Base-by-base conservation (phyloP, 139 green algal species). In the Chlamydomonas schloesseri region DNA sequence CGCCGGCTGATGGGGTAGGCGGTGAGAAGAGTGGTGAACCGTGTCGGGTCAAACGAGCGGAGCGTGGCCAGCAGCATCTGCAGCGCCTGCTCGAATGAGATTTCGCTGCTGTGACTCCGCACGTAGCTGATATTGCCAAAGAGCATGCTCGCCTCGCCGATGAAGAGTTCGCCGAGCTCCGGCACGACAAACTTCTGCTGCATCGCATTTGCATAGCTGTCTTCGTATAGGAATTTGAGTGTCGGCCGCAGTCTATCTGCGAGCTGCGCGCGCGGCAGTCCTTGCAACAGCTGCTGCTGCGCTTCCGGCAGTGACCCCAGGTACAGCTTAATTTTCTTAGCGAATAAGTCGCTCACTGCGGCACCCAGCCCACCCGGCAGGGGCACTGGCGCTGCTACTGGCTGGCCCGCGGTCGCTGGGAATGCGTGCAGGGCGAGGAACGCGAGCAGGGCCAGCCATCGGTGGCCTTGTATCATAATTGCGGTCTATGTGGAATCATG, bases 51-150 rank as follows among this genome's bases (percentile, higher is more conserved):
- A 47, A 87, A 87, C 0, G 29, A 33, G 0, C 53, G 42, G 0
- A 87, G 36, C 55, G 69, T 71, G 21, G 53, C 36, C 34, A 80
- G 69, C 13, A 87, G 34, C 13, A 79, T 11, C 21, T 33, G 55
- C 4, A 87, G 81, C 0, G 33, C 17, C 3, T 29, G 3, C 28
- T 78, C 50, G 62, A 72, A 62, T 0, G 69, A 24, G 3, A 87
- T 13, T 13, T 71, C 28, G 1, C 1, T 6, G 15, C 34, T 0
- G 31, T 72, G 69, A 0, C 34, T 9, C 4, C 47, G 36, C n/a
- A 79, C 14, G 53, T 76, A 80, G 13, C 53, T 65, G 28, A 87
- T 57, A 70, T 87, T 87, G n/a, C 69, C 69, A 21, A 87, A 79
- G 6, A 87, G 68, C 69, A 60, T 26, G 3, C 17, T 14, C 33